phyloP scores from a whole-genome alignment of 371 early-diverging fungal species.

The Dipsacomyces acuminosporus region DNA sequence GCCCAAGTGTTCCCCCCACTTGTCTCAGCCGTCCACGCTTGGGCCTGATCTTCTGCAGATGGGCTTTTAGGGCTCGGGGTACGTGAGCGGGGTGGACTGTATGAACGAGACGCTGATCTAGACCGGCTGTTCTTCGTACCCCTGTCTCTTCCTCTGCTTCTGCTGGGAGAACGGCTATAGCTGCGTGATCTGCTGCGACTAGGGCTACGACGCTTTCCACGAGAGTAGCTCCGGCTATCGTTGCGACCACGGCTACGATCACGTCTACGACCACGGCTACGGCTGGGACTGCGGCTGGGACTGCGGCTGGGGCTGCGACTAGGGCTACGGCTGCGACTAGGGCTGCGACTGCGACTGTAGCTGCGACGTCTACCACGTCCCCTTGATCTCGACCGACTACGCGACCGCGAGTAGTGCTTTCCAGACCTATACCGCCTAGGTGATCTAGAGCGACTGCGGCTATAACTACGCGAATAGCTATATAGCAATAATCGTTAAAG shows the following conservation, averaged over 20 bases:
- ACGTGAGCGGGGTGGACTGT: too few species aligned
- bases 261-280: constrained; percentile 9
- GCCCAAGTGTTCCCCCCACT: too few species aligned
- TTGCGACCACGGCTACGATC: constrained; percentile 19
- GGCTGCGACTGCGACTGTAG: constrained; percentile 2
- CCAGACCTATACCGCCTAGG: constrained; percentile 14
- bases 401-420: constrained; percentile 16
- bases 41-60: too few species aligned
- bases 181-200: constrained; percentile 18
- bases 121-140: neutral
- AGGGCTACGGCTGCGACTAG: neutral
- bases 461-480: constrained; percentile 31
- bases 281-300: constrained; percentile 12
- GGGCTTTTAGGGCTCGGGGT: too few species aligned
- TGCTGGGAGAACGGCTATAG: constrained; percentile 7
- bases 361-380: constrained; percentile 12
- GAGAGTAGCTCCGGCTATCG: constrained; percentile 2
- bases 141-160: neutral
- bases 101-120: too few species aligned
- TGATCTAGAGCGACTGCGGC: constrained; percentile 33
- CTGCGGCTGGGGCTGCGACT: too few species aligned
- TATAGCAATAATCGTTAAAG: too few species aligned
- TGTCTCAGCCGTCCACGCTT: too few species aligned
- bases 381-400: constrained; percentile 11
- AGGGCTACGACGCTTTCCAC: constrained; percentile 2